These are phyloP conservation scores for Casuarina cunninghamiana DNA, from an alignment of 306 rosid species.

Conservation along the genomic window DNA sequence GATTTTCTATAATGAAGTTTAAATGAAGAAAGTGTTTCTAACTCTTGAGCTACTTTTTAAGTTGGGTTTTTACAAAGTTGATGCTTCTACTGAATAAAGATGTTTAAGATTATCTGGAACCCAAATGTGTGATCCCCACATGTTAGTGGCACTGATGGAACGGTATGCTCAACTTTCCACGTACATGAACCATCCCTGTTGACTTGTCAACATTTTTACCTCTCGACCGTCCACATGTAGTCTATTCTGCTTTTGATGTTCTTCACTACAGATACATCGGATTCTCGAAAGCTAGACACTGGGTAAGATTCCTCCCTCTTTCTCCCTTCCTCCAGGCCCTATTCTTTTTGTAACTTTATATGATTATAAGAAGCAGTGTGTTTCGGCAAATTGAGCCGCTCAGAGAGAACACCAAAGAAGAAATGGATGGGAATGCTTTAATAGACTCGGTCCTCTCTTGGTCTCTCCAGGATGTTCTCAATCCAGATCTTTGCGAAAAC, in stretches of 20 bases:
- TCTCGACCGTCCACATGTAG: not conserved
- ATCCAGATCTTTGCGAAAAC: constrained; percentile 21
- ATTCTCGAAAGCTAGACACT: not conserved
- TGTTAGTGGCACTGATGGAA: too few relatives aligned
- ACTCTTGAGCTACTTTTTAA: too few relatives aligned
- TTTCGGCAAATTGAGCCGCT: not conserved
- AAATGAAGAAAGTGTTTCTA: too few relatives aligned
- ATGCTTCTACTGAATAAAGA: too few relatives aligned
- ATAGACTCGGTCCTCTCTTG: constrained; percentile 38
- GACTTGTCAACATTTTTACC: too few relatives aligned
- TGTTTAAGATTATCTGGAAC: too few relatives aligned
- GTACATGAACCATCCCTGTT: too few relatives aligned
- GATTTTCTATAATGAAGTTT: too few relatives aligned
- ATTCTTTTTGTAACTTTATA: too few relatives aligned
- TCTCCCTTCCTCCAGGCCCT: not conserved
- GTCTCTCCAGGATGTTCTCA: constrained; percentile 37
- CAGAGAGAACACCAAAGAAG: not conserved
- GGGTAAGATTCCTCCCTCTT: not conserved
- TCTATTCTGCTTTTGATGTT: not conserved
- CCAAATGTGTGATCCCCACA: too few relatives aligned
- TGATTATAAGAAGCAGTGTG: not conserved
- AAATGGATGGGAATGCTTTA: constrained; percentile 6
- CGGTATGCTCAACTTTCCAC: too few relatives aligned
- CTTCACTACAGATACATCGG: not conserved
- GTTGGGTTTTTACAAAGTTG: too few relatives aligned